These are phyloP conservation scores for Cyclostephanos invisitatus DNA, from an alignment of 108 stramenopile species.

Conservation along the genomic window DNA sequence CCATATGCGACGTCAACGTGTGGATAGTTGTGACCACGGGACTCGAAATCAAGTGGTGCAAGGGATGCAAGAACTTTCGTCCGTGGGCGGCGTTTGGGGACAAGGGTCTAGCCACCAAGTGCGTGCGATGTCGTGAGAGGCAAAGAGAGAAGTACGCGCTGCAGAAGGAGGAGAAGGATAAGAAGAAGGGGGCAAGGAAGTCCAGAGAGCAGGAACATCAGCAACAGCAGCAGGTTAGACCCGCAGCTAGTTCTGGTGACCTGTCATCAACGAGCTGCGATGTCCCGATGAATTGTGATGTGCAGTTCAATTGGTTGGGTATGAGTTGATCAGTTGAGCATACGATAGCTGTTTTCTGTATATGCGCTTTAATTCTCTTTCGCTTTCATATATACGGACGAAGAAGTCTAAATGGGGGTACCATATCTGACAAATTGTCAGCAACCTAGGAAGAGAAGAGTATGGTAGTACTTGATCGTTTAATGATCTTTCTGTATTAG, in stretches of 20 bases:
- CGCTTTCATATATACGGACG: too few relatives aligned
- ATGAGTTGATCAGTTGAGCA: not conserved
- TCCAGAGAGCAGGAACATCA: not conserved
- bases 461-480: too few relatives aligned
- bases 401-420: too few relatives aligned
- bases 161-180: constrained; percentile 77
- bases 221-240: constrained; percentile 14
- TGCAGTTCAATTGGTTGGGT: not conserved
- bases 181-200: constrained; percentile 9
- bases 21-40: constrained; percentile 80
- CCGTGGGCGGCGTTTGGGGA: constrained; percentile 91
- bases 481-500: too few relatives aligned
- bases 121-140: constrained; percentile 83
- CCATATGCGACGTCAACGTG: constrained; percentile 86
- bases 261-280: not conserved
- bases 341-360: too few relatives aligned
- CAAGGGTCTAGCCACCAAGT: constrained; percentile 90
- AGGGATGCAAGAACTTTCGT: constrained; percentile 92
- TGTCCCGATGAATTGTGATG: not conserved
- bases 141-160: constrained; percentile 88
- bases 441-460: too few relatives aligned
- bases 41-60: constrained; percentile 92
- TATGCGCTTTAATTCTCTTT: too few relatives aligned
- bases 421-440: too few relatives aligned
- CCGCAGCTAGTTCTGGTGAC: constrained; percentile 9